These are phyloP conservation scores for Trypanosoma caninum DNA, from an alignment of 208 protist genomes.

Conservation along the genomic window DNA sequence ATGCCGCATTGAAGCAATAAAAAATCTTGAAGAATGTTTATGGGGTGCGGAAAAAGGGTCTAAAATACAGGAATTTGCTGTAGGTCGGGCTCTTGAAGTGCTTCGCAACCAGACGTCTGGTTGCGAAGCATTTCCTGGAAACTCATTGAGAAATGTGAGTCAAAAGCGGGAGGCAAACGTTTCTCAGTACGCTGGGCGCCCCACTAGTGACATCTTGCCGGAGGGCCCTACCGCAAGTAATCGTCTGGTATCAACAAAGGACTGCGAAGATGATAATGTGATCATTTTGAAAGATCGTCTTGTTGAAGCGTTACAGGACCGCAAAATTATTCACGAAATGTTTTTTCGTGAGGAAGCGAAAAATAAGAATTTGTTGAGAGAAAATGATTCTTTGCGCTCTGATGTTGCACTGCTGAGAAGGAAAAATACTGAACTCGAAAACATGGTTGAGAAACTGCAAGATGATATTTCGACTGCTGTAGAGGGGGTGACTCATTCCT, in stretches of 20 bases:
- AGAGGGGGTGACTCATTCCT: not conserved
- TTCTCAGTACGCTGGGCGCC: too few species aligned
- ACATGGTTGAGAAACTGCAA: slow-evolving; percentile 10
- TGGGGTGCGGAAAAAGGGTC: not conserved
- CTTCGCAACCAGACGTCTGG: too few species aligned
- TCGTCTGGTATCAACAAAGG: too few species aligned
- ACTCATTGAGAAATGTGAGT: too few species aligned
- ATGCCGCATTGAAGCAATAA: slow-evolving; percentile 3
- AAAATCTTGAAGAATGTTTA: slow-evolving; percentile 16
- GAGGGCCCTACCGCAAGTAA: too few species aligned
- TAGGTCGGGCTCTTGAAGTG: slow-evolving; percentile 2
- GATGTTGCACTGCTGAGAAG: slow-evolving; percentile 5
- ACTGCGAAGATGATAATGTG: slow-evolving; percentile 9
- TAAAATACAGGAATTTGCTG: not conserved
- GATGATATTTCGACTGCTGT: slow-evolving; percentile 3
- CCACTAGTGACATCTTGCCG: too few species aligned
- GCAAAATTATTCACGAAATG: slow-evolving; percentile 20
- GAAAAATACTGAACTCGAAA: slow-evolving; percentile 6
- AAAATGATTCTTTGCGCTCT: not conserved
- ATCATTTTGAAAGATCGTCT: slow-evolving; percentile 20
- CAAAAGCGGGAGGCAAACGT: too few species aligned
- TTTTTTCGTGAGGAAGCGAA: slow-evolving; percentile 13
- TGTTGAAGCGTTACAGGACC: slow-evolving; percentile 17
- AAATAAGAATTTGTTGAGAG: slow-evolving; percentile 1
- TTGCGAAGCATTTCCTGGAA: too few species aligned